These are phyloP conservation scores for Endothia cerciana DNA, from an alignment of 2,329 filamentous ascomycete species.

Conservation along the genomic window DNA sequence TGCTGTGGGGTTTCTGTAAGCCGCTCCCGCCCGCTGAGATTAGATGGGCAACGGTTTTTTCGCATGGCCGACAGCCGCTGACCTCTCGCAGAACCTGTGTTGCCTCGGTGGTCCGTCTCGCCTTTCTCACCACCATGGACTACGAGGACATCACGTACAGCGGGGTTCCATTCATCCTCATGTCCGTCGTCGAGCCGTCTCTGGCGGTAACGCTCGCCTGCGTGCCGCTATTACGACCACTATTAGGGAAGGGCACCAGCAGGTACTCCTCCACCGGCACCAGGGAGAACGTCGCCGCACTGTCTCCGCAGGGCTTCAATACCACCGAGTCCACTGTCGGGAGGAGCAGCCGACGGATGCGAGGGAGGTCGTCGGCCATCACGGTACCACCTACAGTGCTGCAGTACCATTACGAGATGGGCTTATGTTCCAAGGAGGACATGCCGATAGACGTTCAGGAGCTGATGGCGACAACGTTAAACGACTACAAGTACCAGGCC, in stretches of 20 bases:
- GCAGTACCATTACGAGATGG: constrained; percentile 24
- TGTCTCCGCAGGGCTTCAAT: constrained; percentile 4
- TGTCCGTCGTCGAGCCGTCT: constrained; percentile 42
- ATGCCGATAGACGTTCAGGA: constrained; percentile 18
- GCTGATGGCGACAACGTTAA: constrained; percentile 13
- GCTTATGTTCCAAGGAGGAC: constrained; percentile 15
- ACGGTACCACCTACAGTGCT: constrained; percentile 14
- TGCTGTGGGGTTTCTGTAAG: constrained; percentile 20
- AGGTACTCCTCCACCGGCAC: constrained; percentile 17
- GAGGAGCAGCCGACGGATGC: not conserved
- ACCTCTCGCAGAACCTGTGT: constrained; percentile 11
- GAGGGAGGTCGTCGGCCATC: constrained; percentile 5
- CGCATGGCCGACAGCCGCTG: not conserved
- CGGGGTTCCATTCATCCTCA: constrained; percentile 20
- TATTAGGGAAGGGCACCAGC: constrained; percentile 36
- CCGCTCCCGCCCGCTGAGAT: not conserved
- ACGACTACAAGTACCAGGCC: constrained; percentile 17
- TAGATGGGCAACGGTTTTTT: not conserved
- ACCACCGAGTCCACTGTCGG: not conserved
- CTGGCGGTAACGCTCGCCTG: constrained; percentile 45
- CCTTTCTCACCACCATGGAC: constrained; percentile 21
- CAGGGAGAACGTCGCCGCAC: constrained; percentile 10
- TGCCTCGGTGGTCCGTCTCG: constrained; percentile 17
- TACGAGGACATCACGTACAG: constrained; percentile 23
- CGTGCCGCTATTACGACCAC: constrained; percentile 45